These are phyloP conservation scores for Cyclotella distinguenda DNA, from an alignment of 108 stramenopile species.

Conservation along the genomic window DNA sequence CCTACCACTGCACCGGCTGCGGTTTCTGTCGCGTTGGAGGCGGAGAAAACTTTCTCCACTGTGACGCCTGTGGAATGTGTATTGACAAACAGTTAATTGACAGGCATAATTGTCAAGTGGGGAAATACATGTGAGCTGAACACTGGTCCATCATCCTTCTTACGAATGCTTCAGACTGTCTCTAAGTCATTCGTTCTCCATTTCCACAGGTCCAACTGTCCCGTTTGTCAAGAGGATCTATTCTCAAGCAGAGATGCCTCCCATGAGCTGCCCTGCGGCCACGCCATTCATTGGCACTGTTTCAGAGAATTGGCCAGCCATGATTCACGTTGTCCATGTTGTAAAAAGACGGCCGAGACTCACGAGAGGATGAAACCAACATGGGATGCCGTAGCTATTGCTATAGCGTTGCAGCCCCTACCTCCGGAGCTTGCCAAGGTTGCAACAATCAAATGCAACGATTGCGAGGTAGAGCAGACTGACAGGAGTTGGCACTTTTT, in stretches of 20 bases:
- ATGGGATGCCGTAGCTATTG: slow-evolving; percentile 81
- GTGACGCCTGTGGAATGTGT: slow-evolving; percentile 88
- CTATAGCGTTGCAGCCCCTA: slow-evolving; percentile 75
- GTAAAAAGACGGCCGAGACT: slow-evolving; percentile 89
- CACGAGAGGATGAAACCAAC: slow-evolving; percentile 82
- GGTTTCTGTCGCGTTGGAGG: slow-evolving; percentile 91
- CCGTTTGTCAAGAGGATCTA: slow-evolving; percentile 87
- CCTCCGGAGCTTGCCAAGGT: slow-evolving; percentile 81
- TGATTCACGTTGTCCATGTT: slow-evolving; percentile 82
- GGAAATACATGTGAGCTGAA: slow-evolving; percentile 90
- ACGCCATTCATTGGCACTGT: slow-evolving; percentile 89
- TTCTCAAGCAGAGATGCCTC: slow-evolving; percentile 71
- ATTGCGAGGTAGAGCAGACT: slow-evolving; percentile 66
- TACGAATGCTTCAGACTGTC: too few relatives aligned
- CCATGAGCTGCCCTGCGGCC: slow-evolving; percentile 89
- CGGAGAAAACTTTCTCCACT: slow-evolving; percentile 81
- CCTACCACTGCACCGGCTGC: slow-evolving; percentile 83
- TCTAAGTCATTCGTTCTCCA: too few relatives aligned
- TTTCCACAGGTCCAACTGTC: too few relatives aligned
- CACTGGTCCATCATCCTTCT: too few relatives aligned
- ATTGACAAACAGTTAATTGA: slow-evolving; percentile 76
- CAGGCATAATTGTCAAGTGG: slow-evolving; percentile 81
- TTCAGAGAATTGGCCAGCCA: slow-evolving; percentile 74
- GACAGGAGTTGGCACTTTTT: slow-evolving; percentile 82
- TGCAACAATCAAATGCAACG: slow-evolving; percentile 81